Conservation (phyloP, 805 yeast species). For the Teunomyces atbi region DNA sequence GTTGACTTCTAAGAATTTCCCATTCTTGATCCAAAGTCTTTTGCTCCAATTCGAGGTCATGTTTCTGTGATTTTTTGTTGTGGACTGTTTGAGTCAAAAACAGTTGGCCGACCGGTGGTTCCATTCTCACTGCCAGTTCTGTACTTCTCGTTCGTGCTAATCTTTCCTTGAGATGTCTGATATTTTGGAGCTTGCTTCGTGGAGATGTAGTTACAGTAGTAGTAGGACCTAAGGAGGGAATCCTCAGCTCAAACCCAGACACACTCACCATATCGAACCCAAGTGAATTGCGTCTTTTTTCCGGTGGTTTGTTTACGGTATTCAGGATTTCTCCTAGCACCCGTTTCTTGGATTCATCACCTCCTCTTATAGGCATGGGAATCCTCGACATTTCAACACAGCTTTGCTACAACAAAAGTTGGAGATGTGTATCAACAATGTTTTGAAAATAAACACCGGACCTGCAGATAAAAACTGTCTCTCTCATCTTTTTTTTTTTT, state of each 20-base stretch:
- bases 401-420: not conserved
- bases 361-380: slow-evolving; percentile 1
- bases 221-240: not conserved
- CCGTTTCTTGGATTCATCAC: slow-evolving; percentile 7
- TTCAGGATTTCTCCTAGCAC: slow-evolving; percentile 8
- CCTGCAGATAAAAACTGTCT: not conserved
- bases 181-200: not conserved
- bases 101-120: not conserved
- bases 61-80: slow-evolving; percentile 1
- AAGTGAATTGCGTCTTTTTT: slow-evolving; percentile 2
- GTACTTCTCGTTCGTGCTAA: not conserved
- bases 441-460: slow-evolving; percentile 2
- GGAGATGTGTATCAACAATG: not conserved
- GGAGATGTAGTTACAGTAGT: not conserved
- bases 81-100: not conserved
- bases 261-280: slow-evolving; percentile 4
- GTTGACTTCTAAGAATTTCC: slow-evolving; percentile 8
- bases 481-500: no score
- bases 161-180: slow-evolving; percentile 1
- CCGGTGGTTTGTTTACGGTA: not conserved
- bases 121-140: slow-evolving; percentile 1
- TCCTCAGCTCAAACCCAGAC: slow-evolving; percentile 3
- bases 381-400: not conserved
- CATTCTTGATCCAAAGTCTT: slow-evolving; percentile 8
- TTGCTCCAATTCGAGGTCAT: slow-evolving; percentile 8